phyloP scores from a whole-genome alignment of 176 grass and related monocot genomes.

The Triticum aestivum region IWGSC_CS_RefSeq_v2.1 NC_057811.1:42451391-42451890 shows the following conservation, averaged over 20 bases:
- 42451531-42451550: slow-evolving; percentile 14
- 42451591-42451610: slow-evolving; percentile 75
- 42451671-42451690: slow-evolving; percentile 64
- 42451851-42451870: slow-evolving; percentile 77
- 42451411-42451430: neutral
- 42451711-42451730: slow-evolving; percentile 78
- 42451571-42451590: neutral
- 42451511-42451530: neutral
- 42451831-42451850: slow-evolving; percentile 93
- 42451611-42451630: slow-evolving; percentile 84
- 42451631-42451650: slow-evolving; percentile 78
- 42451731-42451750: slow-evolving; percentile 87
- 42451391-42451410: neutral
- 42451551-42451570: neutral
- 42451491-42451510: neutral
- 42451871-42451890: slow-evolving; percentile 94
- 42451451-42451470: neutral
- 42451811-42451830: slow-evolving; percentile 96
- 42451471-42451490: neutral
- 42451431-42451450: neutral
- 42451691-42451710: slow-evolving; percentile 83
- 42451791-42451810: slow-evolving; percentile 85
- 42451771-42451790: slow-evolving; percentile 88
- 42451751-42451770: slow-evolving; percentile 95
- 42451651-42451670: slow-evolving; percentile 80